Evolutionary conservation across 306 rosid genomes (phyloP), one percentile per base, ranked within the genome.

Genomic region (Cucumis melo): DNA sequence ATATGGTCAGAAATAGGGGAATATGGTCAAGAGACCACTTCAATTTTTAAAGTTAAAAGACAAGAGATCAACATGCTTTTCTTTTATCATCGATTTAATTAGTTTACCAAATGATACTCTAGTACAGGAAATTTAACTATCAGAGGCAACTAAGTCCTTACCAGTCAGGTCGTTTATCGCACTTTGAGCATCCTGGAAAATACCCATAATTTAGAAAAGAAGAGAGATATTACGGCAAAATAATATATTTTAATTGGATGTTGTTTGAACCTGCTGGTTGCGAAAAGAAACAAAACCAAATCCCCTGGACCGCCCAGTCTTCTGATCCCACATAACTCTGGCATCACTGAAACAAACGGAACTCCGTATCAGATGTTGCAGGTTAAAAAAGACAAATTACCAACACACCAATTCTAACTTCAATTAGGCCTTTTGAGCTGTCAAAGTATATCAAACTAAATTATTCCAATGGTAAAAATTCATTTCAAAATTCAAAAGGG

Each of bases 311-410:
- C 97, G 93, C 74, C 98, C 98, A 50, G 98, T 91, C 81, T 94
- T 94, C 81, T 91, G 98, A 87, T 94, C 98, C 98, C 98, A 94
- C 98, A 94, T 94, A 79, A 94, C 98, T 85, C 97, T 89, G 72
- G 98, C 98, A 86, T 94, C 98, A 32, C 98, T 94, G 83, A 79
- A 71, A 83, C 74, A 76, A 87, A 75, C 23, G 77, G 76, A 76
- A 58, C 12, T 78, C 51, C 50, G 44, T 67, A 76, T 34, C 56
- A 72, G 8, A 44, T 59, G 44, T 50, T 29, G 76, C 9, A 50
- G 14, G 21, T 29, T 17, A 36, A 38, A 10, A 36, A 24, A 5
- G 39, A 32, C 15, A 72, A 72, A 15, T 0, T 72, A 72, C 24
- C 10, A 72, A 64, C 72, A 64, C 3, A 36, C 24, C 9, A 17